phyloP scores from a whole-genome alignment of 1,284 basidiomycete genomes.

The Sanghuangporus sanghuang region DNA sequence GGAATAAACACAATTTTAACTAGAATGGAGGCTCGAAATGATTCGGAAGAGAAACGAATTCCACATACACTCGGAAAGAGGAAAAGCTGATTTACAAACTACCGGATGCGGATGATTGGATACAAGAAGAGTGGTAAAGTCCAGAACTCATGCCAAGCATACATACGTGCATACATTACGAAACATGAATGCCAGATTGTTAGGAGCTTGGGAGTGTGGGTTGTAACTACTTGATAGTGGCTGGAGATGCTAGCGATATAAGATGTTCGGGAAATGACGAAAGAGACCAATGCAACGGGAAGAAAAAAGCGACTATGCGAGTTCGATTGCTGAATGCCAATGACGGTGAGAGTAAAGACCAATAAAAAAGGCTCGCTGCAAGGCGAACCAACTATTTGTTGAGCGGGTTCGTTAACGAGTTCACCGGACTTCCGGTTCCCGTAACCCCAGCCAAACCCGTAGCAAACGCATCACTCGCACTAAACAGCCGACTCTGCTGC shows the following conservation, averaged over 20 bases:
- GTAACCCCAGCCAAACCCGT: background rate
- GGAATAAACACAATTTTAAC: background rate
- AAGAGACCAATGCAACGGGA: background rate
- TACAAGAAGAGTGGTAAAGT: background rate
- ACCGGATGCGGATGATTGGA: background rate
- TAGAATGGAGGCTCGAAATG: background rate
- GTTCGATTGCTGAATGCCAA: background rate
- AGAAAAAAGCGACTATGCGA: background rate
- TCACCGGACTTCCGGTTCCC: background rate
- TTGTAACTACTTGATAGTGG: background rate
- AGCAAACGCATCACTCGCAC: background rate
- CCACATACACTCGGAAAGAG: background rate
- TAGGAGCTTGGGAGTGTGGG: background rate
- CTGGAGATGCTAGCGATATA: background rate
- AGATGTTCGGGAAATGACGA: background rate
- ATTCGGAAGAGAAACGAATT: background rate
- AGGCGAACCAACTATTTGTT: background rate
- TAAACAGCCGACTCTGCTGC: conserved; percentile 5
- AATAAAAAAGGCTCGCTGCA: too few species aligned
- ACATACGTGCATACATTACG: background rate
- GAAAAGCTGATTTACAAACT: background rate
- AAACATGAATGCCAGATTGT: background rate
- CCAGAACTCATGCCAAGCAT: background rate
- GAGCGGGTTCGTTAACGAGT: background rate
- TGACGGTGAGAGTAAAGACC: background rate